Percentiles rank a stretch among this genome's conserved stretches.
Conservation (phyloP, 164 flowering plant genomes). For the Vitis cinerea region DNA sequence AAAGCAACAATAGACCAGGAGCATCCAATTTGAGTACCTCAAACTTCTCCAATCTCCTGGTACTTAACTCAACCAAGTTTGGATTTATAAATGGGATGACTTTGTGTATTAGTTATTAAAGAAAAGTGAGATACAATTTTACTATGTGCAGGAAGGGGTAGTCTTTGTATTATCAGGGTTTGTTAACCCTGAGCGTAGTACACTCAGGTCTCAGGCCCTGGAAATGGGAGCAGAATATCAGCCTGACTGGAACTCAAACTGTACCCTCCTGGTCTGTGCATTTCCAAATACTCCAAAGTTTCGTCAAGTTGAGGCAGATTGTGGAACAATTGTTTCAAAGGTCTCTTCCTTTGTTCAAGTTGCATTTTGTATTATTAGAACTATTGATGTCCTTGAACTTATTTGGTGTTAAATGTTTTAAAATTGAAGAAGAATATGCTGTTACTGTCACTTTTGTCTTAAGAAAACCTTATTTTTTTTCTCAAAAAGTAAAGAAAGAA, state of each 20-base stretch:
- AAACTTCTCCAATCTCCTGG: constrained; percentile 65
- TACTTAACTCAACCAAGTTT: constrained; percentile 15
- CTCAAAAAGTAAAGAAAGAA: too few relatives aligned
- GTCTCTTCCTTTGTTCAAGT: constrained; percentile 23
- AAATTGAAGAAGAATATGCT: too few relatives aligned
- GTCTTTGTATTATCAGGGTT: constrained; percentile 93
- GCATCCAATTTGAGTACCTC: constrained; percentile 12
- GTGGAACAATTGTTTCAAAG: constrained; percentile 93
- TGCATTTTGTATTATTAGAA: background rate
- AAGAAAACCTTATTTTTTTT: too few relatives aligned
- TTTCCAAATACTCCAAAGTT: constrained; percentile 92
- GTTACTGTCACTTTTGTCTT: too few relatives aligned
- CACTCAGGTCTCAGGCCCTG: constrained; percentile 71
- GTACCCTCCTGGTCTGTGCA: constrained; percentile 91
- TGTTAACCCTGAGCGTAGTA: constrained; percentile 86
- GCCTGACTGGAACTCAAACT: constrained; percentile 80
- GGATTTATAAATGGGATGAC: too few relatives aligned
- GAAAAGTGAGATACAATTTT: background rate
- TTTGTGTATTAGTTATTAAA: background rate
- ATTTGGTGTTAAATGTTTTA: background rate
- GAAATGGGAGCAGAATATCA: constrained; percentile 93
- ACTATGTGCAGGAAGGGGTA: constrained; percentile 76
- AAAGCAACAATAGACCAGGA: constrained; percentile 8
- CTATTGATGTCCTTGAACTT: background rate
- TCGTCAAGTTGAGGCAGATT: constrained; percentile 77